Conservation (phyloP, 179 eudicot genomes). For the Heliamphora ciliata region DNA sequence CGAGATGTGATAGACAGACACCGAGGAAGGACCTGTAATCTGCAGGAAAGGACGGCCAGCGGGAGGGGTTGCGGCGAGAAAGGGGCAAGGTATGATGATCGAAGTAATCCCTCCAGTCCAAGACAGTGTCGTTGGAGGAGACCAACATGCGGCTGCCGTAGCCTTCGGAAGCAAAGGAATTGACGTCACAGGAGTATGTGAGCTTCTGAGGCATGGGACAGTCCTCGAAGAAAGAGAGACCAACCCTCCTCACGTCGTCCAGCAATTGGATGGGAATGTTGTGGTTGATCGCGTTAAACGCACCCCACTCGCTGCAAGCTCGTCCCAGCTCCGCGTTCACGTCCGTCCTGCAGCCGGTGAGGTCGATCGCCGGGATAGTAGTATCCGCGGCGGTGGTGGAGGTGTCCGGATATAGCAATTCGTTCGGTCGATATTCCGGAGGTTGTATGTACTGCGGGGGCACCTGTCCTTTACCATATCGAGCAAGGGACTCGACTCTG, state of each 20-base stretch:
- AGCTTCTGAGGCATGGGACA: slow-evolving; percentile 43
- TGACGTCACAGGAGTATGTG: slow-evolving; percentile 41
- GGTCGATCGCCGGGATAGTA: slow-evolving; percentile 49
- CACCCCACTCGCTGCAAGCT: slow-evolving; percentile 83
- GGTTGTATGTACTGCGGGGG: slow-evolving; percentile 76
- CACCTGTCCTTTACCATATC: slow-evolving; percentile 25
- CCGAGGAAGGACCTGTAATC: slow-evolving; percentile 48
- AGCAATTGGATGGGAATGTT: slow-evolving; percentile 47
- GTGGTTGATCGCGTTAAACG: slow-evolving; percentile 68
- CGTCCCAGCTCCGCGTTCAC: slow-evolving; percentile 25
- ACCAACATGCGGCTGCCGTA: slow-evolving; percentile 90
- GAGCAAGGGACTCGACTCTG: slow-evolving; percentile 51
- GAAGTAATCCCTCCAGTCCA: slow-evolving; percentile 97
- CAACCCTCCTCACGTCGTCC: slow-evolving; percentile 43
- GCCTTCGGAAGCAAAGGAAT: slow-evolving; percentile 61
- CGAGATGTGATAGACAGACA: neutral
- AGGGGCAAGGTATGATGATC: slow-evolving; percentile 89
- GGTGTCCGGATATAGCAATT: slow-evolving; percentile 20
- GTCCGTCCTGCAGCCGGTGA: slow-evolving; percentile 18
- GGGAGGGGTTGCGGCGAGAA: slow-evolving; percentile 45
- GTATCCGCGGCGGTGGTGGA: slow-evolving; percentile 13
- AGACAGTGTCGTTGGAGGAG: slow-evolving; percentile 46
- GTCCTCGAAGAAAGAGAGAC: slow-evolving; percentile 54
- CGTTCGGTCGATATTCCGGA: slow-evolving; percentile 30
- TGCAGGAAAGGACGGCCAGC: slow-evolving; percentile 65